These are phyloP conservation scores for Pythium dissimile DNA, from an alignment of 352 stramenopile genomes.

Conservation along the genomic window DNA sequence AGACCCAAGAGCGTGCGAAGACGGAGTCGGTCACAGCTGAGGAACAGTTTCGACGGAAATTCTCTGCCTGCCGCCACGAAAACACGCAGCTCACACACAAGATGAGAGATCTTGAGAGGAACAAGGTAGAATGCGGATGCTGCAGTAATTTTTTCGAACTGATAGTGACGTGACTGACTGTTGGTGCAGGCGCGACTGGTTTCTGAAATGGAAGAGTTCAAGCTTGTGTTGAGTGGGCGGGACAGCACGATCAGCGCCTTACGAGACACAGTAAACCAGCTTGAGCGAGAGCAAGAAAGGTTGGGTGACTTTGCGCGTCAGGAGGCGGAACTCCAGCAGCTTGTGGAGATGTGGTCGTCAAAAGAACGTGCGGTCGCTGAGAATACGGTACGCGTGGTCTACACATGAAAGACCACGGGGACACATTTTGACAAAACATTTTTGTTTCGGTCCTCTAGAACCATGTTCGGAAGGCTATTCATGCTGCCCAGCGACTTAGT, in stretches of 20 bases:
- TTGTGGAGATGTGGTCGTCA: conserved; percentile 10
- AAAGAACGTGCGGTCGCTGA: conserved; percentile 14
- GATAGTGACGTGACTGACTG: not conserved
- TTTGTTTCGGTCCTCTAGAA: not conserved
- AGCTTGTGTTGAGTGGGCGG: conserved; percentile 8
- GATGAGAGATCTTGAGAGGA: not conserved
- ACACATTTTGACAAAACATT: not conserved
- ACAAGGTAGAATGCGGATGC: not conserved
- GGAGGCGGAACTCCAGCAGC: conserved; percentile 6
- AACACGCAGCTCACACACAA: conserved; percentile 1
- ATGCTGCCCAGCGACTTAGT: conserved; percentile 14
- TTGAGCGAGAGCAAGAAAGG: not conserved
- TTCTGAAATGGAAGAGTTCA: not conserved
- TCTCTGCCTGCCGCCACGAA: not conserved
- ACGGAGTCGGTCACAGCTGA: not conserved
- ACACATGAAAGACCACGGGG: not conserved
- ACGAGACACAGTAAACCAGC: not conserved
- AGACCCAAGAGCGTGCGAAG: conserved; percentile 1
- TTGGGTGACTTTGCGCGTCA: not conserved
- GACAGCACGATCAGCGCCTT: conserved; percentile 1
- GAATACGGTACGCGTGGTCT: conserved; percentile 12
- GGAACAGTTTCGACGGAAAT: not conserved
- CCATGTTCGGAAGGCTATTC: conserved; percentile 17
- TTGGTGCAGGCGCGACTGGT: conserved; percentile 2
- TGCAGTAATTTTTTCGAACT: not conserved